Conservation (phyloP, 2,329 filamentous ascomycete genomes). For the Ceratocystis papillata region DNA sequence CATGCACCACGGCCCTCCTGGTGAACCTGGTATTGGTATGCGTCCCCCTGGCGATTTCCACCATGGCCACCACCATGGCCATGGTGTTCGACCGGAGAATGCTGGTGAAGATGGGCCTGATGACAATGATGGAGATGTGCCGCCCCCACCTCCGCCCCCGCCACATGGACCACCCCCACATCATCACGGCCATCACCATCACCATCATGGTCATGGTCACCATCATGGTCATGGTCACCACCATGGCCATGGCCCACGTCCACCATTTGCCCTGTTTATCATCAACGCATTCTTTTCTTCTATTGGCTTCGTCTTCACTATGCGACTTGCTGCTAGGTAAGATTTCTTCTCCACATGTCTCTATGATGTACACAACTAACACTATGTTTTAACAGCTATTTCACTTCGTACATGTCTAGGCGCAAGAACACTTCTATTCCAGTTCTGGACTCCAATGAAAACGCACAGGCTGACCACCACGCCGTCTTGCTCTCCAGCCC, state of each 20-base stretch:
- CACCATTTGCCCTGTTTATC: conserved; percentile 10
- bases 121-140: conserved; percentile 2
- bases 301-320: conserved; percentile 15
- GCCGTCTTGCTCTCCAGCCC: background rate
- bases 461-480: background rate
- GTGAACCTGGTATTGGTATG: conserved; percentile 21
- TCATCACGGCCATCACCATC: background rate
- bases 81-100: background rate
- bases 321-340: conserved; percentile 16
- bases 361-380: background rate
- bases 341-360: background rate
- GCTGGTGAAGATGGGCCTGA: background rate
- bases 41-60: conserved; percentile 17
- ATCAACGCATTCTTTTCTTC: conserved; percentile 18
- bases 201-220: background rate
- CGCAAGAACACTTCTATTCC: background rate
- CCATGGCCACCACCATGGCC: conserved; percentile 11
- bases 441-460: background rate
- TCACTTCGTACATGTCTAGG: background rate
- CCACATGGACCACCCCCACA: conserved; percentile 14
- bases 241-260: background rate
- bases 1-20: conserved; percentile 17
- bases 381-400: background rate
- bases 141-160: background rate
- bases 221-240: background rate